Percentiles rank a stretch among this genome's conserved stretches.
Evolutionary conservation across 345 rosid genomes (phyloP).

Genomic region (Corchorus capsularis): DNA sequence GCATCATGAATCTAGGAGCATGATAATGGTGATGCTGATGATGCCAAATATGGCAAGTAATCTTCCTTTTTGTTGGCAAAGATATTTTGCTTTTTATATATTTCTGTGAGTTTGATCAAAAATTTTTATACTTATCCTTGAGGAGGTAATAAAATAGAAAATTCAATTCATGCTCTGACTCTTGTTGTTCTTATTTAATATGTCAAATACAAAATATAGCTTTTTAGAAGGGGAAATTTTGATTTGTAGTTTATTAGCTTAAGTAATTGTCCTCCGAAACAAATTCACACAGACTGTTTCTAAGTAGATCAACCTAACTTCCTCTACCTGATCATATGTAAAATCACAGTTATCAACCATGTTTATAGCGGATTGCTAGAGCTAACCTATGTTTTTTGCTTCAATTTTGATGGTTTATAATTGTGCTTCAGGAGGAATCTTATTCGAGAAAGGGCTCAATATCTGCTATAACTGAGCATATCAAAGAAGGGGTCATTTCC

Average conservation of each 20-base stretch:
- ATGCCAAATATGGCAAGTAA: not conserved
- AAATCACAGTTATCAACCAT: not conserved
- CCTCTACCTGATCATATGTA: not conserved
- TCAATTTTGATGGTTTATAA: slow-evolving; percentile 30
- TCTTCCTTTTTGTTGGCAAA: not conserved
- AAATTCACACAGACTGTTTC: not conserved
- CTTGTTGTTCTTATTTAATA: not conserved
- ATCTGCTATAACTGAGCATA: slow-evolving; percentile 40
- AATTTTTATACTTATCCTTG: not conserved
- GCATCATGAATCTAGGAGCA: not conserved
- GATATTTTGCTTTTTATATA: not conserved
- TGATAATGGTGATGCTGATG: not conserved
- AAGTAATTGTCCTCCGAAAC: not conserved
- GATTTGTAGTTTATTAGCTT: not conserved
- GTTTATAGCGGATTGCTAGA: not conserved
- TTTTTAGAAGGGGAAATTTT: not conserved
- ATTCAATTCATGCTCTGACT: slow-evolving; percentile 1
- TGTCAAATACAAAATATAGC: not conserved
- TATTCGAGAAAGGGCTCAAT: slow-evolving; percentile 45
- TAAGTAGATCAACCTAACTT: not conserved
- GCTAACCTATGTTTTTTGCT: slow-evolving; percentile 20
- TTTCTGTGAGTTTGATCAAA: not conserved
- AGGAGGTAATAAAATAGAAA: not conserved
- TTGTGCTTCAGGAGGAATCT: slow-evolving; percentile 60
- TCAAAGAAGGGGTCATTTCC: slow-evolving; percentile 41